Evolutionary conservation across 257 asterid species (phyloP), one percentile per base, ranked within the genome.

Genomic region (Solanum virginianum): DNA sequence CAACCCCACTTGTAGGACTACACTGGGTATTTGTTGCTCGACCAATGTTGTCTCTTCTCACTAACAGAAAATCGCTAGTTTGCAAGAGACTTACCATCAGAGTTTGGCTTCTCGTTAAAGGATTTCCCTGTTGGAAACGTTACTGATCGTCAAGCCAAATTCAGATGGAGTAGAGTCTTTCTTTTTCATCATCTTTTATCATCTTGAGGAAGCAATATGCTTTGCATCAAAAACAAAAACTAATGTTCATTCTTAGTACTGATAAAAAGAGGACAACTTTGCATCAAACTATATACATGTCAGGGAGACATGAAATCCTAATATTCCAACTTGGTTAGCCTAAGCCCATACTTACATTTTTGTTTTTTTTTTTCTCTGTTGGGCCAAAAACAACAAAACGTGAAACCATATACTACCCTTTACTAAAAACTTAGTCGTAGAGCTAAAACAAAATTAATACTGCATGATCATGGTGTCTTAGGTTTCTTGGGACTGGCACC

Each of bases 401-500:
- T 45, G 59, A 24, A 8, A 24, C 82, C 16, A 77, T 49, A 17
- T 4, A 16, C 79, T 26, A 77, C 13, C 82, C 45, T 77, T 9
- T 4, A 26, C 47, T n/a, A 51, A 49, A 77, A 77, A 15, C 47
- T 77, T 51, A 36, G 60, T 51, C 18, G 51, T 77, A 77, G 13
- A 77, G 82, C 47, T 51, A 77, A 77, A 51, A 15, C 82, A 77
- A 77, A 51, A 24, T 26, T 51, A 51, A 5, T 77, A 77, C 5
- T 51, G 7, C 47, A 51, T 74, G n/a, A 49, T 88, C 88, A 93
- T 63, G 96, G 94, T 20, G 89, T 89, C 11, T 85, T 80, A 55
- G 93, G 94, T 90, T 91, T 91, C 84, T 86, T 87, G 18, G 93
- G 93, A 43, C 63, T 85, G 51, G 86, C 91, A 18, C 92, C 93